These are phyloP conservation scores for Eremothecium coryli DNA, from an alignment of 1,139 yeast genomes.

Conservation along the genomic window DNA sequence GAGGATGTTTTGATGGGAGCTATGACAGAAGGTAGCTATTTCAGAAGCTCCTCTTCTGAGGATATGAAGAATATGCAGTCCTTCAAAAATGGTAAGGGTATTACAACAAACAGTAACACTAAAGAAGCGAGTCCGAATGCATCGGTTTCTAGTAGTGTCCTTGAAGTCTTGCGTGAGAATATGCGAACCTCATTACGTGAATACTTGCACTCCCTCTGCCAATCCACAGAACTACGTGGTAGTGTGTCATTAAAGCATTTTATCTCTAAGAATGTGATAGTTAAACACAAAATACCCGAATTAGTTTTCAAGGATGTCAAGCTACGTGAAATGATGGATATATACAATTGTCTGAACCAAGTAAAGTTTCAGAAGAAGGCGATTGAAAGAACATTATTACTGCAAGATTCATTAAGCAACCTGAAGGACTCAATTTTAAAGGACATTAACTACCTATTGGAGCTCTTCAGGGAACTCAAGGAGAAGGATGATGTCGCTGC, in stretches of 20 bases:
- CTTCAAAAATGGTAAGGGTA: slow-evolving; percentile 6
- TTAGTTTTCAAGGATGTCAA: slow-evolving; percentile 47
- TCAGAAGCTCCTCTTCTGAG: too few species aligned
- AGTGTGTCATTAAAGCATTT: slow-evolving; percentile 47
- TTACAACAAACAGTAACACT: neutral
- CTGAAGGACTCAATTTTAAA: slow-evolving; percentile 29
- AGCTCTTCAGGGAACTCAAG: slow-evolving; percentile 45
- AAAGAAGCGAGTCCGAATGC: neutral
- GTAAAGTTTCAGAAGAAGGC: slow-evolving; percentile 66
- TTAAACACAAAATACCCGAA: slow-evolving; percentile 25
- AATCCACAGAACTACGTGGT: slow-evolving; percentile 47
- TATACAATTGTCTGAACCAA: slow-evolving; percentile 53
- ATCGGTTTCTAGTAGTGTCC: neutral
- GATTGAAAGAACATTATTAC: slow-evolving; percentile 26
- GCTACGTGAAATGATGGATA: slow-evolving; percentile 52
- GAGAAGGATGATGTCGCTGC: slow-evolving; percentile 43
- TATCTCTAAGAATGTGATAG: slow-evolving; percentile 33
- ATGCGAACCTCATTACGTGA: slow-evolving; percentile 69
- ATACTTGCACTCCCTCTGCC: slow-evolving; percentile 47
- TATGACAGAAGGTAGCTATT: too few species aligned
- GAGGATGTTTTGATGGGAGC: too few species aligned
- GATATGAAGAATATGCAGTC: too few species aligned
- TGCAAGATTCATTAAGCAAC: slow-evolving; percentile 31
- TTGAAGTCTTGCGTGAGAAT: slow-evolving; percentile 42
- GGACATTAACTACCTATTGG: slow-evolving; percentile 28